These are phyloP conservation scores for Cymbopogon flexuosus DNA, from an alignment of 202 grass and related monocot species.

Conservation along the genomic window DNA sequence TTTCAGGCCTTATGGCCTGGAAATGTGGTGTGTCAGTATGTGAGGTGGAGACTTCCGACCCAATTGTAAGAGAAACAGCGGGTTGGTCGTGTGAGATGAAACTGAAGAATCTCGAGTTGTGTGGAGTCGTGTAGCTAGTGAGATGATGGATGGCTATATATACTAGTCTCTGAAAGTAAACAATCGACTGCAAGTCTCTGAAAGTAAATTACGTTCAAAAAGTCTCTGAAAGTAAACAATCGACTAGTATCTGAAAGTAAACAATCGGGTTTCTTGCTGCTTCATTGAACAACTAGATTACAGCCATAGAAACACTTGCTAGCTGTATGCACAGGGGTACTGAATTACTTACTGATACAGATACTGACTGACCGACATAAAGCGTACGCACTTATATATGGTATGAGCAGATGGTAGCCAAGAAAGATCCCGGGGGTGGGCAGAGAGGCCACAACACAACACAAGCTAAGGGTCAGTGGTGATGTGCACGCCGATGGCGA, in stretches of 20 bases:
- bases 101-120: not conserved
- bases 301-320: not conserved
- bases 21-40: not conserved
- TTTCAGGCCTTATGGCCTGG: not conserved
- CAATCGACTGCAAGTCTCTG: too few species aligned
- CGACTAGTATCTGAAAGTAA: not conserved
- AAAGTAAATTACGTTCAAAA: too few species aligned
- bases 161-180: too few species aligned
- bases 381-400: too few species aligned
- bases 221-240: too few species aligned
- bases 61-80: not conserved
- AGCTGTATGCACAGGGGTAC: not conserved
- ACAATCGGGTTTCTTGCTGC: not conserved
- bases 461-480: conserved; percentile 10
- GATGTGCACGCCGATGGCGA: conserved; percentile 51
- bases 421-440: not conserved
- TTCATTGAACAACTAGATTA: not conserved
- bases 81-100: not conserved
- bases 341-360: not conserved
- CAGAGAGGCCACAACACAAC: not conserved
- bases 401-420: not conserved
- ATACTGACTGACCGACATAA: not conserved
- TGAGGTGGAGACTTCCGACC: not conserved
- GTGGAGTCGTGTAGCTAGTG: not conserved
- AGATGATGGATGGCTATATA: not conserved